phyloP scores from a whole-genome alignment of 352 stramenopile species.

The Pythium sukuiense region DNA sequence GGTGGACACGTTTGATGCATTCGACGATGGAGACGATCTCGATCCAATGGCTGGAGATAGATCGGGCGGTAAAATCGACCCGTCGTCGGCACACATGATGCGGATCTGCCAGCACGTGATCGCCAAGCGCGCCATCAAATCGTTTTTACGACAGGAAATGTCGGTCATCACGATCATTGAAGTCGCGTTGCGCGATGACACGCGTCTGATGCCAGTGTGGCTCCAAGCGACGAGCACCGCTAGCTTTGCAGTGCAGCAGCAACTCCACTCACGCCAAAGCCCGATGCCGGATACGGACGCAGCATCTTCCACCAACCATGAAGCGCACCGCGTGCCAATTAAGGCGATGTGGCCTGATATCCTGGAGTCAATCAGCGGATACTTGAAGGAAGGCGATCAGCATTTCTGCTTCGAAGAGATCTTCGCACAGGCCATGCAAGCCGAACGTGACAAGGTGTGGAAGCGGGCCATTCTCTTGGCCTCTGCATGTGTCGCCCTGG shows the following conservation, averaged over 20 bases:
- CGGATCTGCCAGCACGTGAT: constrained; percentile 77
- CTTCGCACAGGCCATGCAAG: constrained; percentile 49
- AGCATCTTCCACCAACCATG: not conserved
- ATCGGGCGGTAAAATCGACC: constrained; percentile 39
- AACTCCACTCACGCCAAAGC: not conserved
- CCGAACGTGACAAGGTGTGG: constrained; percentile 61
- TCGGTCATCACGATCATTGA: constrained; percentile 66
- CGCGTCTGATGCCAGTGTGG: constrained; percentile 34
- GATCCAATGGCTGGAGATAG: not conserved
- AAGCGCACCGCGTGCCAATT: constrained; percentile 32
- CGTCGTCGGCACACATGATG: constrained; percentile 57
- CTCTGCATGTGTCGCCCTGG: constrained; percentile 66
- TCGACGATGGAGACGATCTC: constrained; percentile 26
- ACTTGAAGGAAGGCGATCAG: constrained; percentile 57
- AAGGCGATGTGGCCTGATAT: constrained; percentile 48
- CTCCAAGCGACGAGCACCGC: constrained; percentile 1
- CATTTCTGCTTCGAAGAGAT: constrained; percentile 65
- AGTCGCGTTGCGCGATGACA: constrained; percentile 44
- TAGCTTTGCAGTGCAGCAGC: constrained; percentile 4
- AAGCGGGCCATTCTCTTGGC: constrained; percentile 70
- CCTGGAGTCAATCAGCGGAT: constrained; percentile 43
- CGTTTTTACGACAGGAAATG: constrained; percentile 58
- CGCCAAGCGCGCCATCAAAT: constrained; percentile 64
- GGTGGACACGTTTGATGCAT: constrained; percentile 17
- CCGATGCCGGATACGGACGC: not conserved